Base-by-base conservation (phyloP, 164 flowering plant genomes). In the Liquidambar formosana region DNA sequence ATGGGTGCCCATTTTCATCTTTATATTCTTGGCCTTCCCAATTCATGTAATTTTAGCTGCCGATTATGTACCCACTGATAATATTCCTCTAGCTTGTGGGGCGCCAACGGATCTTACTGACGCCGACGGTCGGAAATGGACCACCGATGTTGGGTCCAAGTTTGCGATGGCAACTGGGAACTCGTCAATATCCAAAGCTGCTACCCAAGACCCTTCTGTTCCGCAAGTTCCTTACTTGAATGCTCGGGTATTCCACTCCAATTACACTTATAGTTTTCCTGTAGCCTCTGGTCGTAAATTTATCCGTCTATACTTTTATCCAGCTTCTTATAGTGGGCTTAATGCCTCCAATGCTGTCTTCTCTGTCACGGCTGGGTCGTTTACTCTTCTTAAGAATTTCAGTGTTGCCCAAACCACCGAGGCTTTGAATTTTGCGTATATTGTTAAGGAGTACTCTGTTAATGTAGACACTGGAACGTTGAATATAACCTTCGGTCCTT, bases 161-260 rank as follows among this genome's bases (percentile, higher is more conserved):
- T 88, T 85, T 61, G 69, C 80, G 14, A 70, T 63, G 18, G 54
- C 82, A 0, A 62, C 65, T 10, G 76, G 51, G 10, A 80, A 76
- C 54, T 79, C 97, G 10, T 15, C 66, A 22, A 56, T 84, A 1
- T 65, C 81, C 19, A 1, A 16, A 0, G 96, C 99, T 26, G 68
- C 81, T 16, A 70, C 70, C 18, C 97, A 89, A 38, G 86, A 75
- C 61, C 86, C 97, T 4, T 80, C 94, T 0, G 91, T 89, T 12
- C 79, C 88, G 0, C 47, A 62, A 2, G 81, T 91, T 45, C 99
- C 99, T 22, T 95, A 61, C 80, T 85, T 89, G 96, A 84, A 91
- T 8, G 96, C 97, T 33, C 75, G 97, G 12, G 62, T 95, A 45
- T 91, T 84, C 72, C 66, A 22, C 0, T 82, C 96, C 8, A 60